Evolutionary conservation across 2,329 filamentous ascomycete species (phyloP).

Genomic region (Penicillium janthinellum): DNA sequence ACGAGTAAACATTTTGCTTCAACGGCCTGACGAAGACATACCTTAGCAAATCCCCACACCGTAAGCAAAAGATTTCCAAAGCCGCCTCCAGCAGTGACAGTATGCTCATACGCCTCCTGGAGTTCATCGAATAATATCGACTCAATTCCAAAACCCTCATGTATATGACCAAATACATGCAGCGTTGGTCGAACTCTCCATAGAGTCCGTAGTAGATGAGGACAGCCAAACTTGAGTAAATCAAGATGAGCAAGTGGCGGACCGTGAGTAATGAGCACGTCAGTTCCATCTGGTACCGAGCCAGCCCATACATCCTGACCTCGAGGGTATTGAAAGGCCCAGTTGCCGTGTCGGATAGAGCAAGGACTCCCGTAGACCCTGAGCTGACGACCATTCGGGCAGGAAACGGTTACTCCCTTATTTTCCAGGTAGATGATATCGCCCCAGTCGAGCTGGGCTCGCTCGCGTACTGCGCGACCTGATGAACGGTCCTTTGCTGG

Average conservation of each 20-base stretch:
- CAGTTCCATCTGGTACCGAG: constrained; percentile 66
- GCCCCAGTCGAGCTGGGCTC: constrained; percentile 60
- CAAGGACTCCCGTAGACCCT: constrained; percentile 75
- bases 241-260: constrained; percentile 71
- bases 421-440: constrained; percentile 71
- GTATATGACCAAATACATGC: constrained; percentile 24
- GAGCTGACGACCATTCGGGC: constrained; percentile 59
- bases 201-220: constrained; percentile 65
- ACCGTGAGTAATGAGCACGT: constrained; percentile 76
- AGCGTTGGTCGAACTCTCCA: constrained; percentile 46
- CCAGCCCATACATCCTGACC: constrained; percentile 66
- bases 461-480: constrained; percentile 49
- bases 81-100: constrained; percentile 16
- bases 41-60: constrained; percentile 8
- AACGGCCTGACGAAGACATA: constrained; percentile 2
- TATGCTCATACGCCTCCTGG: constrained; percentile 22
- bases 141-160: constrained; percentile 21
- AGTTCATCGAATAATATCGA: constrained; percentile 21
- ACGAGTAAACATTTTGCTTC: constrained; percentile 29
- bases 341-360: constrained; percentile 70
- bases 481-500: constrained; percentile 28
- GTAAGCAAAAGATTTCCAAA: constrained; percentile 20
- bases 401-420: constrained; percentile 60
- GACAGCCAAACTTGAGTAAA: constrained; percentile 60
- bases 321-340: constrained; percentile 73